A percentile compares a stretch with the other conserved stretches of the same genome.
Conservation (phyloP, 176 grass and related monocot genomes). For the Zea luxurians region DNA sequence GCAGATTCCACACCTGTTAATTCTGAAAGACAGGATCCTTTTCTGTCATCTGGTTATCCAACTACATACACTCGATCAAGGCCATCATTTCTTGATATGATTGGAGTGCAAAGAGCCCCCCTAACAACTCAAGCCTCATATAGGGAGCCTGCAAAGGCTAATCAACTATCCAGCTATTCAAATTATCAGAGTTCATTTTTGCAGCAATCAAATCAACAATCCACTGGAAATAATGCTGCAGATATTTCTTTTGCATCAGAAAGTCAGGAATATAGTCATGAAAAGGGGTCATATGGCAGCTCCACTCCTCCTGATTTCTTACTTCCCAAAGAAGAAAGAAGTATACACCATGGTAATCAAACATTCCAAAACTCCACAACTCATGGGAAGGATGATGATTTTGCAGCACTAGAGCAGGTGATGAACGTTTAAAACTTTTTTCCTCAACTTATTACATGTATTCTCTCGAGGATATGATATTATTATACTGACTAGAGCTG, state of each 20-base stretch:
- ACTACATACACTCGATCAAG: constrained; percentile 54
- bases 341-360: constrained; percentile 32
- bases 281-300: constrained; percentile 48
- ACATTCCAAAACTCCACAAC: constrained; percentile 47
- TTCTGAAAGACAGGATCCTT: constrained; percentile 56
- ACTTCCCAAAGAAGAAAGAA: constrained; percentile 50
- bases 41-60: constrained; percentile 59
- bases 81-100: constrained; percentile 86
- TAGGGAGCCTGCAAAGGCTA: constrained; percentile 44
- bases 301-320: constrained; percentile 34
- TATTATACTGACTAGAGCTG: constrained; percentile 20
- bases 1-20: constrained; percentile 38
- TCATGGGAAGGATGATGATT: constrained; percentile 75
- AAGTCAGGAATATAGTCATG: constrained; percentile 42
- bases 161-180: constrained; percentile 43
- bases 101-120: constrained; percentile 66
- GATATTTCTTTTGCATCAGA: constrained; percentile 46
- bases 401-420: constrained; percentile 95
- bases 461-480: constrained; percentile 22
- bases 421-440: background rate
- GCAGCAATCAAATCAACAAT: constrained; percentile 42
- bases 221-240: constrained; percentile 25
- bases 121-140: constrained; percentile 42
- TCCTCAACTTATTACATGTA: background rate
- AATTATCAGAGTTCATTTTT: constrained; percentile 45